Evolutionary conservation across 371 early-diverging fungal species (phyloP).

Genomic region (Mucor saturninus): DNA sequence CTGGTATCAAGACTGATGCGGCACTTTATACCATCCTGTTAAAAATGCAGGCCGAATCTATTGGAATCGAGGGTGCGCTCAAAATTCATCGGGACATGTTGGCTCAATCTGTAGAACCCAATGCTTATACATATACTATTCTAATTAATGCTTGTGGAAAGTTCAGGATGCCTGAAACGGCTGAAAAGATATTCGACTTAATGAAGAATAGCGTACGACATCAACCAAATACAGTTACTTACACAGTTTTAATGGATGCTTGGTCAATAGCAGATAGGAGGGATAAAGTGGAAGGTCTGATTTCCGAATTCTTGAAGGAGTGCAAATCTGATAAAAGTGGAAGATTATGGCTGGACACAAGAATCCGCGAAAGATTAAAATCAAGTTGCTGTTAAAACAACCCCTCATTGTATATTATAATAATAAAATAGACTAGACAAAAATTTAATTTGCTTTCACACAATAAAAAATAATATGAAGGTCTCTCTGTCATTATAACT

Average conservation of each 20-base stretch:
- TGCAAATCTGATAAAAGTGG: constrained; percentile 30
- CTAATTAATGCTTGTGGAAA: constrained; percentile 43
- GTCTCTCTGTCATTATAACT: background rate
- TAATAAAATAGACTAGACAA: constrained; percentile 4
- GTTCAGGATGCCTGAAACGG: constrained; percentile 39
- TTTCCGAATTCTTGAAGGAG: constrained; percentile 33
- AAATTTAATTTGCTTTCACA: background rate
- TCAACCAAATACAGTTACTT: constrained; percentile 48
- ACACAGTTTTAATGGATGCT: constrained; percentile 49
- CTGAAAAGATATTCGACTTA: constrained; percentile 48
- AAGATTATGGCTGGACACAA: constrained; percentile 41
- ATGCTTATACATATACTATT: constrained; percentile 48
- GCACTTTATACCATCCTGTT: constrained; percentile 47
- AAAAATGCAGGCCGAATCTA: constrained; percentile 35
- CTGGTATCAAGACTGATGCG: constrained; percentile 47
- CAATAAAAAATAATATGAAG: background rate
- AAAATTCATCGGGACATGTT: constrained; percentile 49
- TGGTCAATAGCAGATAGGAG: constrained; percentile 34
- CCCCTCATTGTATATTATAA: constrained; percentile 1
- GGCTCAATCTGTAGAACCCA: constrained; percentile 37
- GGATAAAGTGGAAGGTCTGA: constrained; percentile 41
- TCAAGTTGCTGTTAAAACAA: constrained; percentile 15
- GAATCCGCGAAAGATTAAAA: constrained; percentile 24
- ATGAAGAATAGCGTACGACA: constrained; percentile 38
- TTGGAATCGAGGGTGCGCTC: constrained; percentile 38